Evolutionary conservation across 192 early-diverging fungal genomes (phyloP), one percentile per base, ranked within the genome.

Genomic region (Powellomyces hirtus): DNA sequence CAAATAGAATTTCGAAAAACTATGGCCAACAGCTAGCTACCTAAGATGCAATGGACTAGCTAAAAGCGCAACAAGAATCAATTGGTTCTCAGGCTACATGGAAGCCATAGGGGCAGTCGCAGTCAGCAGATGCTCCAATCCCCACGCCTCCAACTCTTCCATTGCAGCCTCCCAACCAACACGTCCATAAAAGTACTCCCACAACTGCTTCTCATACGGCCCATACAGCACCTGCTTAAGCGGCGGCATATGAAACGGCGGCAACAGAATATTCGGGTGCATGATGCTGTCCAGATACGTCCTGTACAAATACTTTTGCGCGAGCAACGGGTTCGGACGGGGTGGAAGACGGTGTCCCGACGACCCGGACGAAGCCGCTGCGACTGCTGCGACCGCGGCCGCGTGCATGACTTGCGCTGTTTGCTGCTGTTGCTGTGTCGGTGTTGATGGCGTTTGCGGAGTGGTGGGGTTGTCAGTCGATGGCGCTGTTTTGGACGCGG

Each of bases 231-330:
- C 38, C 40, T 69, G 67, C 27, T 45, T 60, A 24, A 69, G 6
- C 1, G 67, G 67, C 24, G 67, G 67, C 58, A 69, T 60, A 24
- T 40, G 40, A 34, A 59, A 69, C 38, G 67, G 67, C 33, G 67
- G 67, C 14, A 69, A 45, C 33, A 60, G 40, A 16, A 69, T 69
- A 45, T 69, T 69, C 10, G 67, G 67, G 18, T 60, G 58, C 24
- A 60, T 27, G 8, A 69, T 42, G 67, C 35, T 60, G 46, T 69
- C 67, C 13, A 60, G 29, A 58, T 69, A 69, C 8, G 67, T 69
- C 20, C 37, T 36, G 30, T 69, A 69, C 30, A 40, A 33, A 33
- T 45, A 59, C 57, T 69, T 22, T 11, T 53, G 62, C 62, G 45
- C 11, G 30, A 31, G 26, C 14, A 31, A 50, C 6, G 24, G 20